phyloP scores from a whole-genome alignment of 768 basidiomycete species.

The Crassisporium funariophilum region DNA sequence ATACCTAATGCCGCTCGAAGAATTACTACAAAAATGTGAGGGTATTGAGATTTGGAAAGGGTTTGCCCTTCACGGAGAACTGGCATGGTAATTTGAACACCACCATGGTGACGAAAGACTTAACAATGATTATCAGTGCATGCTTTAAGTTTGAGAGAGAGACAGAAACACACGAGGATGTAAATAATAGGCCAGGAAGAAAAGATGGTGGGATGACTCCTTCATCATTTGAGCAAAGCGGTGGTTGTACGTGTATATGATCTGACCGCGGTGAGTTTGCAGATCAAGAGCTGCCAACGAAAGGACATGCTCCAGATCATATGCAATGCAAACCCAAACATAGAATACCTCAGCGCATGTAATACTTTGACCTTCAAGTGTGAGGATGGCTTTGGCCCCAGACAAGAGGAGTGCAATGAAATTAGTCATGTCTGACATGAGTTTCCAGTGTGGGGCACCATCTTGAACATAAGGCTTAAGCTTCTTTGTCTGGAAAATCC shows the following conservation, averaged over 20 bases:
- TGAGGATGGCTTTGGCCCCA: constrained; percentile 23
- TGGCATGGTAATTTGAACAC: constrained; percentile 21
- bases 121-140: neutral
- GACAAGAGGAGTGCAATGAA: constrained; percentile 20
- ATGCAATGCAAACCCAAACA: constrained; percentile 31
- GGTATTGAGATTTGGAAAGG: constrained; percentile 6
- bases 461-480: constrained; percentile 20
- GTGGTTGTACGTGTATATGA: constrained; percentile 25
- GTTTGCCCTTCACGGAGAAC: constrained; percentile 13
- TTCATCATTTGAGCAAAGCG: constrained; percentile 32
- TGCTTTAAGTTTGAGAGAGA: neutral
- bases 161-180: constrained; percentile 23
- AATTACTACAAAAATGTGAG: constrained; percentile 12
- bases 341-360: constrained; percentile 32
- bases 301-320: constrained; percentile 23
- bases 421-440: constrained; percentile 14
- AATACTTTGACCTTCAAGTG: constrained; percentile 29
- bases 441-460: constrained; percentile 7
- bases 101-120: constrained; percentile 20
- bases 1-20: constrained; percentile 13
- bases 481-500: constrained; percentile 18
- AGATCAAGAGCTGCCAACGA: constrained; percentile 8
- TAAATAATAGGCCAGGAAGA: constrained; percentile 30
- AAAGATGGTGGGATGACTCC: constrained; percentile 26
- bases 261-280: constrained; percentile 2